Percentiles rank a stretch among this genome's conserved stretches.
Evolutionary conservation across 768 basidiomycete species (phyloP).

Genomic region (Podaxis pistillaris): DNA sequence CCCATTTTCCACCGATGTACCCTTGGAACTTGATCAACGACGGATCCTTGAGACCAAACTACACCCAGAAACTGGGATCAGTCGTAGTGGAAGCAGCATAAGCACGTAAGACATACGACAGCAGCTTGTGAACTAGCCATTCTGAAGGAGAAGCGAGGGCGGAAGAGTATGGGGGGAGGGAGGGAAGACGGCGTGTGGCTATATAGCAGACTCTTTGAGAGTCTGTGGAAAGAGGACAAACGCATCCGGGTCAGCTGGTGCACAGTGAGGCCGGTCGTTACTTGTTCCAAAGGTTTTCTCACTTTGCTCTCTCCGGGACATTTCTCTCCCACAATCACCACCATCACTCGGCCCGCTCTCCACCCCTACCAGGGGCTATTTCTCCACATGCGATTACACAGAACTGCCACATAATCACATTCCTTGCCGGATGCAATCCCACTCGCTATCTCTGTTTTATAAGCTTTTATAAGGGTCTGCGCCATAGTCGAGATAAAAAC

Average conservation of each 20-base stretch:
- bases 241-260: conserved; percentile 14
- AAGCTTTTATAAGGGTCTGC: too few species aligned
- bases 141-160: conserved; percentile 26
- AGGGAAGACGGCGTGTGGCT: background rate
- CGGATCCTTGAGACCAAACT: conserved; percentile 80
- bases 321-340: conserved; percentile 2
- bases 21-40: conserved; percentile 73
- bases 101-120: conserved; percentile 26
- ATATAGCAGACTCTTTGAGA: conserved; percentile 9
- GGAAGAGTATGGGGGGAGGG: background rate
- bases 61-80: conserved; percentile 3
- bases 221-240: conserved; percentile 12
- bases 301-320: background rate
- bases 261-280: background rate
- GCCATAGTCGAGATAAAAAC: too few species aligned
- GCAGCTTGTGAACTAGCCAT: conserved; percentile 60
- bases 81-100: background rate
- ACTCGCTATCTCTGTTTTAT: background rate
- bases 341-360: background rate
- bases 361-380: background rate
- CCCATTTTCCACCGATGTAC: conserved; percentile 84
- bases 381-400: background rate
- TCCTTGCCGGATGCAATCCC: background rate
- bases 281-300: background rate
- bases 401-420: background rate